phyloP scores from a whole-genome alignment of 805 yeast genomes.

The Cyberlindnera bimundalis region DNA sequence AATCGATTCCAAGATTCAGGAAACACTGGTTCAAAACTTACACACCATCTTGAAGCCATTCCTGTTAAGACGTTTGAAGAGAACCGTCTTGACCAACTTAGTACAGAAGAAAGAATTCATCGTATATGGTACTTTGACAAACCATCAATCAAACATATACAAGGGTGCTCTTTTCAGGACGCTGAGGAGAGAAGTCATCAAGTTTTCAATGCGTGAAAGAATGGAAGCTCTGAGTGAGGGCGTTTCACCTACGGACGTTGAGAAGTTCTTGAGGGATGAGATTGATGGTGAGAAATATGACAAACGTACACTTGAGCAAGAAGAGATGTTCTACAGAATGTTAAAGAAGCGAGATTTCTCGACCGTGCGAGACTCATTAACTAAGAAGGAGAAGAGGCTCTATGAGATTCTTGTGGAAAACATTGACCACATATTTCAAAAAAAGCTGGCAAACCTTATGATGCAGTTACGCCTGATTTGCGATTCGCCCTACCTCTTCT shows the following conservation, averaged over 20 bases:
- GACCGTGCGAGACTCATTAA: neutral
- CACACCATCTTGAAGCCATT: slow-evolving; percentile 91
- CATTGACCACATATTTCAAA: slow-evolving; percentile 42
- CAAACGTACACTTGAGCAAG: slow-evolving; percentile 14
- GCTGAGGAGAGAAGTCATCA: slow-evolving; percentile 43
- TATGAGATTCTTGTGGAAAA: slow-evolving; percentile 21
- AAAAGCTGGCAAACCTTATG: slow-evolving; percentile 60
- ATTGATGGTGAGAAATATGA: slow-evolving; percentile 30
- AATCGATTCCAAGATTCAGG: slow-evolving; percentile 56
- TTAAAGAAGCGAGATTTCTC: slow-evolving; percentile 12
- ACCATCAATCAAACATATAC: slow-evolving; percentile 63
- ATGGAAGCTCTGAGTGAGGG: slow-evolving; percentile 38
- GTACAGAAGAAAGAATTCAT: slow-evolving; percentile 92
- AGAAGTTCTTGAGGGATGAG: slow-evolving; percentile 40
- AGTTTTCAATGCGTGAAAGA: slow-evolving; percentile 49
- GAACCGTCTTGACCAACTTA: slow-evolving; percentile 60
- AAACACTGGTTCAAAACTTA: slow-evolving; percentile 64
- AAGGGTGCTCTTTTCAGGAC: slow-evolving; percentile 42
- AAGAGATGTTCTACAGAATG: slow-evolving; percentile 14
- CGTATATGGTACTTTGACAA: slow-evolving; percentile 65
- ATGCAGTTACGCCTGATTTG: slow-evolving; percentile 87
- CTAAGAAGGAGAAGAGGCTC: slow-evolving; percentile 13
- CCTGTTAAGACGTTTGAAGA: slow-evolving; percentile 75
- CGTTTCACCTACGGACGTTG: slow-evolving; percentile 31
- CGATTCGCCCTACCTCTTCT: slow-evolving; percentile 80